phyloP scores from a whole-genome alignment of 73 alveolate genomes.

The Paramecium sexaurelia region DNA sequence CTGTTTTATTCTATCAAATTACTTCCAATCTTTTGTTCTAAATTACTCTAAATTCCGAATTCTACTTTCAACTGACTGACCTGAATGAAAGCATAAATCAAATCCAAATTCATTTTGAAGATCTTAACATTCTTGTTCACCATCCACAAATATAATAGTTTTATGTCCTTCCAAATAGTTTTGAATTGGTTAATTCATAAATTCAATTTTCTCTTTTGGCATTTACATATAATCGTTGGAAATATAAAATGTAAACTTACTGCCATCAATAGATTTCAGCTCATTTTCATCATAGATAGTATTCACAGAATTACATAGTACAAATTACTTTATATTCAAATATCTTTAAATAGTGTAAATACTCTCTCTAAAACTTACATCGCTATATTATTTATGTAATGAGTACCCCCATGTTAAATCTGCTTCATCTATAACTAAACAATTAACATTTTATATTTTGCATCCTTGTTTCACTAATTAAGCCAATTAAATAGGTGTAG shows the following conservation, averaged over 20 bases:
- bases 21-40: neutral
- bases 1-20: neutral
- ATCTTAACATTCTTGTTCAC: neutral
- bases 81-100: neutral
- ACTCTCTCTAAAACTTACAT: neutral
- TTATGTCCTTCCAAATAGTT: neutral
- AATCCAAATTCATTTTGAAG: neutral
- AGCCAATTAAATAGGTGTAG: constrained; percentile 4
- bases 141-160: constrained; percentile 38
- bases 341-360: neutral
- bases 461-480: neutral
- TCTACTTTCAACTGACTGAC: neutral
- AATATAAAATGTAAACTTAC: neutral
- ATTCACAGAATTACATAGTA: neutral
- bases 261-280: neutral
- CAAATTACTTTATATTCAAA: neutral
- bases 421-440: constrained; percentile 12
- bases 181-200: neutral
- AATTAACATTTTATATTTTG: neutral
- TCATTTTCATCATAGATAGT: neutral
- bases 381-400: neutral
- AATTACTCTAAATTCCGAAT: neutral
- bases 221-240: neutral
- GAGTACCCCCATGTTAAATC: constrained; percentile 33
- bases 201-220: neutral